These are phyloP conservation scores for Ganoderma lucidum DNA, from an alignment of 1,284 basidiomycete species.

Conservation along the genomic window DNA sequence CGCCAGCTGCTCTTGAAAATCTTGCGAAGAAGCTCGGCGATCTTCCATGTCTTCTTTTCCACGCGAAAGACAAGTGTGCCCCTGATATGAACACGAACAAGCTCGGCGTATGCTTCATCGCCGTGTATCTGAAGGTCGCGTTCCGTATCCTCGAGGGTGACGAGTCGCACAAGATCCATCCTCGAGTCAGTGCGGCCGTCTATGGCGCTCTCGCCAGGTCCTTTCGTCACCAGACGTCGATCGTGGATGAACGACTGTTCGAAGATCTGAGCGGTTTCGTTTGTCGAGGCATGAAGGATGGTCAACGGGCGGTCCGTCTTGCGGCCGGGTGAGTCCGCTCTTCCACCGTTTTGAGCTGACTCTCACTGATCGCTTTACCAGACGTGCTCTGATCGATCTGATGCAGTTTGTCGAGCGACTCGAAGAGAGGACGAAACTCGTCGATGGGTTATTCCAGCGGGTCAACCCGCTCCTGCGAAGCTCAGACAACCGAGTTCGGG, in stretches of 20 bases:
- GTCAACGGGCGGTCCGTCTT: slow-evolving; percentile 66
- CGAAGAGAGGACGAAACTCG: slow-evolving; percentile 42
- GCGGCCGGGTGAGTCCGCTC: slow-evolving; percentile 65
- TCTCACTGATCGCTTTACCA: slow-evolving; percentile 35
- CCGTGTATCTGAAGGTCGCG: slow-evolving; percentile 49
- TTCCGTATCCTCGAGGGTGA: slow-evolving; percentile 55
- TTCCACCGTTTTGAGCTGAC: slow-evolving; percentile 4
- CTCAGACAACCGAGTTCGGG: slow-evolving; percentile 57
- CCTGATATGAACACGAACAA: slow-evolving; percentile 27
- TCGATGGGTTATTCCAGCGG: slow-evolving; percentile 55
- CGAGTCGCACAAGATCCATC: slow-evolving; percentile 50
- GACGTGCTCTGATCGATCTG: slow-evolving; percentile 58
- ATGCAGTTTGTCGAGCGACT: slow-evolving; percentile 49
- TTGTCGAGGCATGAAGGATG: slow-evolving; percentile 57
- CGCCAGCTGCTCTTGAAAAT: slow-evolving; percentile 40
- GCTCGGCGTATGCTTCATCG: slow-evolving; percentile 45
- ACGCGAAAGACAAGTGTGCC: slow-evolving; percentile 47
- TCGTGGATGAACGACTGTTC: slow-evolving; percentile 45
- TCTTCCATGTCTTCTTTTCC: slow-evolving; percentile 54
- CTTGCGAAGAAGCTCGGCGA: slow-evolving; percentile 47
- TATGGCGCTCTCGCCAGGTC: slow-evolving; percentile 54
- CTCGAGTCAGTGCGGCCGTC: slow-evolving; percentile 53
- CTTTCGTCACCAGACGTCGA: slow-evolving; percentile 55
- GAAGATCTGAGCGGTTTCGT: slow-evolving; percentile 50
- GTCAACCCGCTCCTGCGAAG: slow-evolving; percentile 37